Evolutionary conservation across 78 protist genomes (phyloP), one percentile per base, ranked within the genome.

Genomic region (Chrysochromulina tobinii): DNA sequence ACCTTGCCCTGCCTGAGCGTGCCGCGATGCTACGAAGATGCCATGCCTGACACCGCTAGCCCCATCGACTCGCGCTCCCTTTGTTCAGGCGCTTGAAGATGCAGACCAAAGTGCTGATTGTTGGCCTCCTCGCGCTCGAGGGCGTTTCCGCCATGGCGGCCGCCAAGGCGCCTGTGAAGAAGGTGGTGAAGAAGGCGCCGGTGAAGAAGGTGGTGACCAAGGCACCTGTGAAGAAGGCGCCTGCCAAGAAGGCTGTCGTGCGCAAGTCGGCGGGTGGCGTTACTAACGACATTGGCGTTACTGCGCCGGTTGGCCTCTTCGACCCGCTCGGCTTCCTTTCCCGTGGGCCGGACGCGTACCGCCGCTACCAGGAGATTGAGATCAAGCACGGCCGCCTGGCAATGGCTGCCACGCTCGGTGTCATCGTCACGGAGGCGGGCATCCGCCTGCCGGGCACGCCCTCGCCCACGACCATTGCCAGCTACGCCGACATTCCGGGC

Each of bases 351-450:
- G 81, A 72, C 7, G 81, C 53, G 54, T 77, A 38, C 61, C 54
- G 57, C 61, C 85, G 85, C 59, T 51, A 38, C 85, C 85, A 51
- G 54, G 55, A 69, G 27, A 20, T 69, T 21, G 73, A 67, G 73
- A 14, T 67, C 73, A 67, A 67, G 73, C 73, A 67, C 73, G 73
- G 73, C 48, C 73, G 73, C 25, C 5, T 67, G 23, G 8, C 23
- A 8, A 67, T 67, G 73, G 23, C 17, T 38, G 73, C 73, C 38
- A 18, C 17, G 48, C 73, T 67, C 73, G 73, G 73, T 38, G 23
- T 38, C 61, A 53, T 77, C 85, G 38, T 23, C 48, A 77, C 85
- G 23, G 59, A 50, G 85, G 85, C 85, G 5, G 85, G 85, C 85
- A 51, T 77, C 38, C 57, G 85, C 61, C 85, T 77, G 27, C 85